Base-by-base conservation (phyloP, 1,139 yeast genomes). In the Diutina catenulata region DNA sequence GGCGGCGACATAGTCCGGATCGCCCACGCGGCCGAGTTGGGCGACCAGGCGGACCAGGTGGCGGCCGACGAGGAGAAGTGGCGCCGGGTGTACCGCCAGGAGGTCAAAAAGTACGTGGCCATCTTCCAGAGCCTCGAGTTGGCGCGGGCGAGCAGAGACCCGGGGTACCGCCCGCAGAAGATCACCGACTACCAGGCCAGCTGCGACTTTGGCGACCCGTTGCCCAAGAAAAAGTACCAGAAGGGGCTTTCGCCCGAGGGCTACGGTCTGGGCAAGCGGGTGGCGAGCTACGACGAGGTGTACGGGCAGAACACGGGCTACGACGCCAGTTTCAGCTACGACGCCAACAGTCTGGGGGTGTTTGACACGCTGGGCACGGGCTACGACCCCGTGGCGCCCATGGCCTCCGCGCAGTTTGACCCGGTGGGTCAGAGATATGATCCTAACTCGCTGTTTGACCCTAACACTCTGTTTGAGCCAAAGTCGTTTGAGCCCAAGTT, bases 181-280 rank as follows among this genome's bases (percentile, higher is more conserved):
- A 41, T 62, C 41, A 52, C 57, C 5, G 72, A 66, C 42, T 56
- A 57, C 42, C 63, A 58, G 42, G 71, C 70, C 2, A 59, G 68
- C 31, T 49, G 62, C 33, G 66, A 60, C 36, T 66, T 64, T 54
- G 71, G 70, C 4, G 70, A 61, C 45, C 62, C 68, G 2, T 50
- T 63, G 37, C 56, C 59, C n/a, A 61, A 60, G 36, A 33, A 24
- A 24, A 23, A 21, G 16, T 31, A 31, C 13, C 15, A 18, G 13
- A 24, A 26, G 15, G 8, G 14, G 8, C 25, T 8, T 5, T 13
- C 23, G 18, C 35, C 35, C 22, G n/a, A 9, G n/a, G n/a, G n/a
- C n/a, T 25, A 6, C 18, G 18, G 29, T 4, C 15, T 24, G 21
- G 4, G 24, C 6, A 7, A n/a, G n/a, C n/a, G n/a, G n/a, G n/a